A percentile compares a stretch with the other conserved stretches of the same genome.
These are phyloP conservation scores for Ophidiomyces ophidiicola DNA, from an alignment of 2,329 filamentous ascomycete genomes.

Conservation along the genomic window DNA sequence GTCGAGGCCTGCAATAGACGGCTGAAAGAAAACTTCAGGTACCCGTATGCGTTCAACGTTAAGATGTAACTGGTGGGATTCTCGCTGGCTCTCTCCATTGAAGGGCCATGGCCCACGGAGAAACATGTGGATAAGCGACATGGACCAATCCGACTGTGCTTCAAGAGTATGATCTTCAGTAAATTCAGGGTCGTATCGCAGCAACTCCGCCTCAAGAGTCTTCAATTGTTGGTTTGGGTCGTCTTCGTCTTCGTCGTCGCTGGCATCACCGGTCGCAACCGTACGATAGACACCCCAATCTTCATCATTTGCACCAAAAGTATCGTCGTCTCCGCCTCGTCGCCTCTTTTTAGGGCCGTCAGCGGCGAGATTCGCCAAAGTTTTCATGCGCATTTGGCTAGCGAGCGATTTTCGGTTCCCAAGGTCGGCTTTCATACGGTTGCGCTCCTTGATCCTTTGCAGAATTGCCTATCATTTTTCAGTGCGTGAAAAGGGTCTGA, in stretches of 20 bases:
- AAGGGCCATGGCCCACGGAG: slow-evolving; percentile 77
- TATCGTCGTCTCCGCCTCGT: slow-evolving; percentile 81
- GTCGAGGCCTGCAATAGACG: slow-evolving; percentile 79
- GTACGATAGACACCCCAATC: slow-evolving; percentile 97
- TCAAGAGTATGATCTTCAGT: slow-evolving; percentile 85
- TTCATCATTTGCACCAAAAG: slow-evolving; percentile 91
- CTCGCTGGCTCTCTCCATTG: slow-evolving; percentile 62
- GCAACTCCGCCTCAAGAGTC: slow-evolving; percentile 67
- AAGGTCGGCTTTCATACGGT: slow-evolving; percentile 83
- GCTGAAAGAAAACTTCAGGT: slow-evolving; percentile 86
- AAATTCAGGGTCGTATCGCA: slow-evolving; percentile 77
- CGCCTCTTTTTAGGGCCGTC: slow-evolving; percentile 77
- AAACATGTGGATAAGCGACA: slow-evolving; percentile 81
- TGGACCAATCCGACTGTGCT: slow-evolving; percentile 90
- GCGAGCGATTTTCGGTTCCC: slow-evolving; percentile 94
- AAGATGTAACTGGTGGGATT: slow-evolving; percentile 81
- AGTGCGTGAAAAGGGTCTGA: too few relatives aligned
- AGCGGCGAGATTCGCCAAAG: slow-evolving; percentile 85
- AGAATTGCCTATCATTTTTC: slow-evolving; percentile 56
- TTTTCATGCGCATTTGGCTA: slow-evolving; percentile 96
- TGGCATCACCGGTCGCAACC: slow-evolving; percentile 61
- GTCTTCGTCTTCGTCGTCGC: slow-evolving; percentile 85
- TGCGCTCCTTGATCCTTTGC: slow-evolving; percentile 81
- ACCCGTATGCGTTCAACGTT: slow-evolving; percentile 94
- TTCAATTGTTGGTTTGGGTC: slow-evolving; percentile 65